Evolutionary conservation across 305 asterid genomes (phyloP).

Genomic region (Coffea humblotiana): DNA sequence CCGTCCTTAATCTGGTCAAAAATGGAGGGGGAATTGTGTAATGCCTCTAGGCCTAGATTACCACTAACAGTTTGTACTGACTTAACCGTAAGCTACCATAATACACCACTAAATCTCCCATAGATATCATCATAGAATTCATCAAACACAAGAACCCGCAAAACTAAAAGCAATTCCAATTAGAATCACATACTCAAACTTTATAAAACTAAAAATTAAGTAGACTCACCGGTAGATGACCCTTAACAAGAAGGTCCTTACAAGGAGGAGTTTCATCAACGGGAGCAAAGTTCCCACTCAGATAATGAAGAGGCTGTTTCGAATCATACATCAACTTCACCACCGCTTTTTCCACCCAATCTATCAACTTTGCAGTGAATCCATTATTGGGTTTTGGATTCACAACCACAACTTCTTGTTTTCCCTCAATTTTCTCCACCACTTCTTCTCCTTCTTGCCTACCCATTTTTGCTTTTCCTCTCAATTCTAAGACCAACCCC

Average conservation of each 20-base stretch:
- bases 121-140: not conserved
- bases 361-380: slow-evolving; percentile 58
- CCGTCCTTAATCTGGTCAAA: no score
- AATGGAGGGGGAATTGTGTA: no score
- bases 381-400: slow-evolving; percentile 69
- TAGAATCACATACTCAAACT: not conserved
- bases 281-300: slow-evolving; percentile 72
- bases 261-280: slow-evolving; percentile 75
- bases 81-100: not conserved
- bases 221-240: slow-evolving; percentile 66
- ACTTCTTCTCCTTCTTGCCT: slow-evolving; percentile 14
- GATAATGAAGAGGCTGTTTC: slow-evolving; percentile 56
- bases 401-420: slow-evolving; percentile 33
- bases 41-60: no score
- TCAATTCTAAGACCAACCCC: not conserved
- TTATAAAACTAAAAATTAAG: not conserved
- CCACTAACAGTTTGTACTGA: not conserved
- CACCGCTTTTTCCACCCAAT: slow-evolving; percentile 65
- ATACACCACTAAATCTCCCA: not conserved
- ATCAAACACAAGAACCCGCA: not conserved
- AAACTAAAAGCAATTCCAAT: not conserved
- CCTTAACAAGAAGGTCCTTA: slow-evolving; percentile 58
- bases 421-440: not conserved
- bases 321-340: slow-evolving; percentile 69
- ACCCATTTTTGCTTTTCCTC: slow-evolving; percentile 5